A percentile compares a stretch with the other conserved stretches of the same genome.
Evolutionary conservation across 1,139 yeast genomes (phyloP).

Genomic region (Yamadazyma atmosphaerica): DNA sequence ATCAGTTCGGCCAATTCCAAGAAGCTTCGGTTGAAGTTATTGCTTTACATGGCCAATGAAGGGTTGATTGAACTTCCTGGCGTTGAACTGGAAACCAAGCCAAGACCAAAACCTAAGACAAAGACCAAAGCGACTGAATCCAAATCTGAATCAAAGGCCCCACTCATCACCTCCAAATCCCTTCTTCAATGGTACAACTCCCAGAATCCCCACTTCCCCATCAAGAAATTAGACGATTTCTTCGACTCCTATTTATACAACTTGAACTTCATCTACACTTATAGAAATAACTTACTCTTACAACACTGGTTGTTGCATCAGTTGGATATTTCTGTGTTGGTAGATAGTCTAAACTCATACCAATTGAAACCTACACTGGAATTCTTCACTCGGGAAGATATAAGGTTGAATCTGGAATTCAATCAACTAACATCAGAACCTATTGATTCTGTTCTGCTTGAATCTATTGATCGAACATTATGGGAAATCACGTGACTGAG

Average conservation of each 20-base stretch:
- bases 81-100: not conserved
- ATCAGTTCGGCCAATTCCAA: slow-evolving; percentile 22
- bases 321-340: slow-evolving; percentile 14
- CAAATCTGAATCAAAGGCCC: not conserved
- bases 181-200: slow-evolving; percentile 1
- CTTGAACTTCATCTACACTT: slow-evolving; percentile 24
- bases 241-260: slow-evolving; percentile 40
- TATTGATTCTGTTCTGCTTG: too few species aligned
- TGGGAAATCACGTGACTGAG: too few species aligned
- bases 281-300: slow-evolving; percentile 16
- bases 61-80: slow-evolving; percentile 1
- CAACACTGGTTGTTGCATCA: slow-evolving; percentile 14
- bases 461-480: slow-evolving; percentile 1
- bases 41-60: slow-evolving; percentile 10
- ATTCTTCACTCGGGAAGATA: slow-evolving; percentile 9
- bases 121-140: not conserved
- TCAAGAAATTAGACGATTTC: slow-evolving; percentile 38
- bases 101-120: not conserved
- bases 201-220: not conserved
- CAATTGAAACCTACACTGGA: slow-evolving; percentile 11
- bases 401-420: slow-evolving; percentile 11
- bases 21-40: slow-evolving; percentile 10
- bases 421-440: too few species aligned
- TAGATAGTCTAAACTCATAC: slow-evolving; percentile 9
- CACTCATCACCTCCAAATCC: not conserved